These are phyloP conservation scores for Boletus huronensis DNA, from an alignment of 768 basidiomycete genomes.

Conservation along the genomic window DNA sequence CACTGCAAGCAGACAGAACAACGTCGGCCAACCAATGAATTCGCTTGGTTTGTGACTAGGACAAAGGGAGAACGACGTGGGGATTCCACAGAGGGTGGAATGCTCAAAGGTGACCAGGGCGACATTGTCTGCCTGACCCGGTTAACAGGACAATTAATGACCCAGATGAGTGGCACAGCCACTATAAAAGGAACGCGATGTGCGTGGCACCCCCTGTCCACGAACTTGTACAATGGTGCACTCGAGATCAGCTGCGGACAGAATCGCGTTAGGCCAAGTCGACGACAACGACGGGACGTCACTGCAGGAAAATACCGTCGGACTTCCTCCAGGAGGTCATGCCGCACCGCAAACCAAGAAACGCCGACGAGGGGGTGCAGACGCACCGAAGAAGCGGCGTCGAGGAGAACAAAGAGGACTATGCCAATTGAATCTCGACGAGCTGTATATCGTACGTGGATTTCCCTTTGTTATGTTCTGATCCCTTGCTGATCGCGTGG, in stretches of 20 bases:
- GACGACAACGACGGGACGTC: neutral
- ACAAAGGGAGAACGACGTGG: neutral
- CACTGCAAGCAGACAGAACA: neutral
- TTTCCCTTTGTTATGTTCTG: neutral
- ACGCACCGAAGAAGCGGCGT: conserved; percentile 7
- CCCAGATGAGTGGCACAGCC: conserved; percentile 11
- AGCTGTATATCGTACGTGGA: conserved; percentile 16
- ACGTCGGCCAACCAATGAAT: neutral
- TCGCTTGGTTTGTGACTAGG: neutral
- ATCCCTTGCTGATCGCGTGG: neutral
- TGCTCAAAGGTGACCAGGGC: neutral
- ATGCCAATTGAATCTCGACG: conserved; percentile 20
- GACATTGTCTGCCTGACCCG: too few species aligned
- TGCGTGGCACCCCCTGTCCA: conserved; percentile 32
- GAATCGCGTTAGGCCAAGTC: neutral
- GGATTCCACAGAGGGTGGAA: too few species aligned
- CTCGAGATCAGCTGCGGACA: neutral
- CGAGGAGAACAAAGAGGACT: conserved; percentile 4
- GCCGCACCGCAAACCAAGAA: neutral
- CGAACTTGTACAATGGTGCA: conserved; percentile 8
- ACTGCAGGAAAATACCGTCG: neutral
- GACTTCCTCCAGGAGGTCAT: neutral
- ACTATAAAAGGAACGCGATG: conserved; percentile 8
- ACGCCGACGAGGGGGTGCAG: neutral
- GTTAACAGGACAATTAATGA: neutral